phyloP scores from a whole-genome alignment of 1,284 basidiomycete species.

The Coriolopsis trogii region DNA sequence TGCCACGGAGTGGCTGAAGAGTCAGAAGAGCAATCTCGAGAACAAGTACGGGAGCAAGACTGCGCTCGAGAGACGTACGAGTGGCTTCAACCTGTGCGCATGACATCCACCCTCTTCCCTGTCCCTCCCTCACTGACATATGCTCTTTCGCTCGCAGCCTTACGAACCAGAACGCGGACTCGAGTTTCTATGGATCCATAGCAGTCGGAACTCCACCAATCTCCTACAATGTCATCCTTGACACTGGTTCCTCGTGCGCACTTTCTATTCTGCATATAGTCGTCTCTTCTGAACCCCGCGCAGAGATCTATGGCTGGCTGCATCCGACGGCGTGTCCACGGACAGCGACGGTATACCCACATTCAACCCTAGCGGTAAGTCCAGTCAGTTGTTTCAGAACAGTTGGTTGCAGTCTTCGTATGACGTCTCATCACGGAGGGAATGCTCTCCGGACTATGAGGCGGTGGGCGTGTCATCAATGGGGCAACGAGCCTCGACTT shows the following conservation, averaged over 20 bases:
- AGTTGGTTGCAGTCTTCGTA: not conserved
- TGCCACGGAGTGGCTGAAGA: constrained; percentile 24
- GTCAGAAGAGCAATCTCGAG: constrained; percentile 29
- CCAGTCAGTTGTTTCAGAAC: too few species aligned
- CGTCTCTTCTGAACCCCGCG: not conserved
- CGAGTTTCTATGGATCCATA: constrained; percentile 43
- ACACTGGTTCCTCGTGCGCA: constrained; percentile 60
- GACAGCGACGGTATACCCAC: constrained; percentile 24
- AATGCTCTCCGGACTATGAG: not conserved
- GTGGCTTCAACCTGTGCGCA: constrained; percentile 35
- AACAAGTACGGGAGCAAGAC: constrained; percentile 31
- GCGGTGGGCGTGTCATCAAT: too few species aligned
- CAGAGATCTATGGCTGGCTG: constrained; percentile 36
- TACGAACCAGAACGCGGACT: constrained; percentile 34
- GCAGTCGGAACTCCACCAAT: constrained; percentile 44
- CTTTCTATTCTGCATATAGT: not conserved
- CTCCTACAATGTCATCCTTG: constrained; percentile 45
- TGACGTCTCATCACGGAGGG: not conserved
- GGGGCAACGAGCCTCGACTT: too few species aligned
- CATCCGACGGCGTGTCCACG: not conserved
- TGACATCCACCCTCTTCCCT: not conserved
- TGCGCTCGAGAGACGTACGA: constrained; percentile 28
- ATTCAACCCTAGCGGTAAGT: constrained; percentile 28
- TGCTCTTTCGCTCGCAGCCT: constrained; percentile 22
- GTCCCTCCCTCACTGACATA: not conserved